Base-by-base conservation (phyloP, 2,329 filamentous ascomycete genomes). In the Daldinia eschscholtzii region DNA sequence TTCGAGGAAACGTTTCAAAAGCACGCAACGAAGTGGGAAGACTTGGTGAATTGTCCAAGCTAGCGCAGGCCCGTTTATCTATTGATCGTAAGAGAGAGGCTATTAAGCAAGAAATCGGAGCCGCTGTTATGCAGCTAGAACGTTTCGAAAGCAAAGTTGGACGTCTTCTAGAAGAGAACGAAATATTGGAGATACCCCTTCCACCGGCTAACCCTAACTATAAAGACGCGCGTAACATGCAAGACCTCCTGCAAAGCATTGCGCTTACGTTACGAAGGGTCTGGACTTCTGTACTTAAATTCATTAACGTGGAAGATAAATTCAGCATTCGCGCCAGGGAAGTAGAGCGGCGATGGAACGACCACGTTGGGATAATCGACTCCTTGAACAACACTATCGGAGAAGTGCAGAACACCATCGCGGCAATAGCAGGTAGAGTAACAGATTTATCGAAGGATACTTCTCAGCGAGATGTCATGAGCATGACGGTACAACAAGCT, bases 31-130 rank as follows among this genome's bases (percentile, higher is more conserved):
- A 63, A n/a, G 62, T 68, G 20, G 48, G 62, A 23, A 60, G 41
- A 41, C 65, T 68, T 35, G 46, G 52, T 41, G 28, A n/a, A 20
- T 33, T 68, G 13, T 15, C 59, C 4, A 64, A 26, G 37, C 55
- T 66, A 12, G 62, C 65, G 5, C 68, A 61, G 37, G 46, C 53
- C 18, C 65, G 68, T 15, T 57, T 48, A 42, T 63, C 53, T 46
- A 55, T 66, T 26, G 62, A 68, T n/a, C 62, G 57, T 23, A 53
- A 33, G 12, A 18, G 52, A 4, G 13, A n/a, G 6, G 18, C 10
- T 37, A 39, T 55, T 3, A 55, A 37, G 18, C 30, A 26, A 5
- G 33, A 55, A 4, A 37, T 55, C 3, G 12, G 12, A 15, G 18
- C 33, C 2, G 15, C 6, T 13, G 3, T n/a, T 26, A 39, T n/a